Evolutionary conservation across 257 asterid genomes (phyloP).

Genomic region (Forsythia viridissima): DNA sequence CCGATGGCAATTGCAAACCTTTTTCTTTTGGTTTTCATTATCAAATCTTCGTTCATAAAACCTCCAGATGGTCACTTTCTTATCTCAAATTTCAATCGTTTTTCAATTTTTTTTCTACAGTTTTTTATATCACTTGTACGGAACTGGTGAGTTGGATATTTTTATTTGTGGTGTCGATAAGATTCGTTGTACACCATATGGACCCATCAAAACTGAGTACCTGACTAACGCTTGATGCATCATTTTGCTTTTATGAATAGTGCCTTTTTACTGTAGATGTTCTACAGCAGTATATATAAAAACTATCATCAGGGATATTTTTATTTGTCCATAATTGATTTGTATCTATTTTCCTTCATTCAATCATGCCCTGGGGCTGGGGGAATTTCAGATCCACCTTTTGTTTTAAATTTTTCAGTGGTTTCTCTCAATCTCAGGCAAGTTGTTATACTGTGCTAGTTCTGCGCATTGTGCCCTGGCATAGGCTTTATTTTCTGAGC

Average conservation of each 20-base stretch:
- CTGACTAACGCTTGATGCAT: no score
- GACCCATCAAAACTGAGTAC: no score
- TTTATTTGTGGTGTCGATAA: no score
- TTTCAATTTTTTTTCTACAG: no score
- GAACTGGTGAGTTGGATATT: no score
- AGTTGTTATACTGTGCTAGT: not conserved
- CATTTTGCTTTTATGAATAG: conserved; percentile 24
- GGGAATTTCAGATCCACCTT: conserved; percentile 36
- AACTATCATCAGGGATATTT: conserved; percentile 12
- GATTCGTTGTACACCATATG: no score
- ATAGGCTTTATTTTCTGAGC: conserved; percentile 5
- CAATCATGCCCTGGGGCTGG: no score
- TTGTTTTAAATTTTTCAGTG: conserved; percentile 33
- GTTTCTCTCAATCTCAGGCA: conserved; percentile 35
- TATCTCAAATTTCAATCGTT: not conserved
- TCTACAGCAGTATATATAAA: not conserved
- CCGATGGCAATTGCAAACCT: not conserved
- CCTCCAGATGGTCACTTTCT: not conserved
- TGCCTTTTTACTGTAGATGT: not conserved
- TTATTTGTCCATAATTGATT: conserved; percentile 22
- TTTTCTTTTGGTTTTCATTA: not conserved
- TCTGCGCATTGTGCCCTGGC: not conserved
- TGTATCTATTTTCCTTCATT: conserved; percentile 10
- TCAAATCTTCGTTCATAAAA: no score
- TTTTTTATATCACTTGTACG: no score